A percentile compares a stretch with the other conserved stretches of the same genome.
phyloP scores from a whole-genome alignment of 1,284 basidiomycete genomes.

The Coniferiporia sulphurascens region DNA sequence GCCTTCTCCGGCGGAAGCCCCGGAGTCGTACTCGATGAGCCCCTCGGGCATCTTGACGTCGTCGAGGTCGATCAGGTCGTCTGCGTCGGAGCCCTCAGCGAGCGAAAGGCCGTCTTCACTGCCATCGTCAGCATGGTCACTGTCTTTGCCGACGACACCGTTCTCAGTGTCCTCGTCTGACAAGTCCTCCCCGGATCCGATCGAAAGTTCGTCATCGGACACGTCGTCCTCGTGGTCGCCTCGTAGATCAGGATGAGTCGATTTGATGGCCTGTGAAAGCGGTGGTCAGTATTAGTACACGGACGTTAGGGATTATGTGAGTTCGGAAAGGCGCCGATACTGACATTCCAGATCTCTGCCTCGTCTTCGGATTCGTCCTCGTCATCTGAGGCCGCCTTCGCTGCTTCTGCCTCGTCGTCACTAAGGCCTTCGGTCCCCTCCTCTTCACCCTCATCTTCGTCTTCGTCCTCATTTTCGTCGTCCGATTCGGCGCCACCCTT shows the following conservation, averaged over 20 bases:
- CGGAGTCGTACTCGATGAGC: slow-evolving; percentile 54
- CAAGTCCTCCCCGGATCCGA: slow-evolving; percentile 19
- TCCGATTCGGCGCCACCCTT: slow-evolving; percentile 36
- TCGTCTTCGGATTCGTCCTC: slow-evolving; percentile 44
- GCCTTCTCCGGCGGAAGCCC: slow-evolving; percentile 31
- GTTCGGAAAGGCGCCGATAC: slow-evolving; percentile 17
- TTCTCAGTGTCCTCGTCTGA: slow-evolving; percentile 33
- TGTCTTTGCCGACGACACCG: slow-evolving; percentile 27
- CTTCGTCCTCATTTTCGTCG: slow-evolving; percentile 27
- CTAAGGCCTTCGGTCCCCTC: slow-evolving; percentile 36
- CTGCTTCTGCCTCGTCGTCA: slow-evolving; percentile 31
- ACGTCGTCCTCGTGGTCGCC: slow-evolving; percentile 43
- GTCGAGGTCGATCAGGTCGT: slow-evolving; percentile 58
- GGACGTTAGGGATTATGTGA: slow-evolving; percentile 4
- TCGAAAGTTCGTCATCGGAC: slow-evolving; percentile 31
- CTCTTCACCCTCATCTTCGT: slow-evolving; percentile 32
- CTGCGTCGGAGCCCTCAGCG: slow-evolving; percentile 64
- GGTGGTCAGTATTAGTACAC: neutral
- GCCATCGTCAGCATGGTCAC: slow-evolving; percentile 28
- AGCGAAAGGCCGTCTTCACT: slow-evolving; percentile 43
- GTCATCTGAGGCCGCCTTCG: slow-evolving; percentile 10
- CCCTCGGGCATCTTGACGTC: slow-evolving; percentile 44
- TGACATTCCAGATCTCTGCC: slow-evolving; percentile 81
- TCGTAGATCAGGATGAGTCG: slow-evolving; percentile 60
- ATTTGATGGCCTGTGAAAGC: slow-evolving; percentile 74